phyloP scores from a whole-genome alignment of 2,329 filamentous ascomycete genomes.

The Trichothecium roseum region DNA sequence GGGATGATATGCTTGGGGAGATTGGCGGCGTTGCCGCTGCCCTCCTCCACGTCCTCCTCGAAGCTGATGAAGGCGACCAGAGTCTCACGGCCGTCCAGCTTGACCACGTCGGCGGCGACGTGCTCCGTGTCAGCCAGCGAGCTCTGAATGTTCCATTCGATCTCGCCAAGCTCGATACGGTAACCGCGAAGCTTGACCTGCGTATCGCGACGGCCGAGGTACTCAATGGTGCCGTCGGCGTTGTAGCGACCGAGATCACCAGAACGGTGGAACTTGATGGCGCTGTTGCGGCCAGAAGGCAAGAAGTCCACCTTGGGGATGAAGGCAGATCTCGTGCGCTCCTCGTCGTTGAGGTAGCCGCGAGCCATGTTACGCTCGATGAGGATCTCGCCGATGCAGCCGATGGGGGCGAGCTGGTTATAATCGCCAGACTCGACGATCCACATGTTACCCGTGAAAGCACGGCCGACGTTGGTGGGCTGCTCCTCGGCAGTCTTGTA shows the following conservation, averaged over 20 bases:
- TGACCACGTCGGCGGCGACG: constrained; percentile 5
- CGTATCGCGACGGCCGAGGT: constrained; percentile 63
- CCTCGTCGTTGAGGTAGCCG: background rate
- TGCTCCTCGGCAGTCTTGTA: constrained; percentile 1
- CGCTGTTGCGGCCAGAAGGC: constrained; percentile 47
- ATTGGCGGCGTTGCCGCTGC: background rate
- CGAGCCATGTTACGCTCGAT: constrained; percentile 22
- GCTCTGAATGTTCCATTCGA: constrained; percentile 31
- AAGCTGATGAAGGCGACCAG: constrained; percentile 4
- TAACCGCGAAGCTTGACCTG: constrained; percentile 77
- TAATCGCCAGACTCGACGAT: constrained; percentile 9
- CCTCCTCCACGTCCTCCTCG: background rate
- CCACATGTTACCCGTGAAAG: constrained; percentile 7
- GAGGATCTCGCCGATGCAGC: constrained; percentile 13
- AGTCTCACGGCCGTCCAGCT: background rate
- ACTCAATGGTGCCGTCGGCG: constrained; percentile 62
- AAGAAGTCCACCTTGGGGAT: constrained; percentile 42
- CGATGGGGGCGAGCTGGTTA: constrained; percentile 10
- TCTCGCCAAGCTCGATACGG: constrained; percentile 67
- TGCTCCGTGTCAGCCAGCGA: constrained; percentile 13
- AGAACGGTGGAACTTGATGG: constrained; percentile 68
- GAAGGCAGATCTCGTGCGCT: background rate
- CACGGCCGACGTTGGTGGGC: constrained; percentile 3
- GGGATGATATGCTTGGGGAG: background rate
- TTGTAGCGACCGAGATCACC: constrained; percentile 76